Conservation (phyloP, 2,329 filamentous ascomycete species). For the Cladosporium sp. region DNA sequence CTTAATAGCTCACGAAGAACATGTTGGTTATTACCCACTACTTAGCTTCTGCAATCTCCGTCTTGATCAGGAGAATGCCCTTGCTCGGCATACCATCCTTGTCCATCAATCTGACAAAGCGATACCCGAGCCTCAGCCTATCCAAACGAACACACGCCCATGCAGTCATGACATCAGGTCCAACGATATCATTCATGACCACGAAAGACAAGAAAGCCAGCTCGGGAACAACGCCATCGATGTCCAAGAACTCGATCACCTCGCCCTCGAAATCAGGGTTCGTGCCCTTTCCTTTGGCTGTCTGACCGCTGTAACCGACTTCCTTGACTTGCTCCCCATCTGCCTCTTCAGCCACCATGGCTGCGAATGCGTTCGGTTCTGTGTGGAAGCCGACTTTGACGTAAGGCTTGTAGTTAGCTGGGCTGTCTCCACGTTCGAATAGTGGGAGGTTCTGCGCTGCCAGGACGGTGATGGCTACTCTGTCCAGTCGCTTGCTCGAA, state of each 20-base stretch:
- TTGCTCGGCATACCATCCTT: no score
- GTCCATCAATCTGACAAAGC: no score
- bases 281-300: constrained; percentile 38
- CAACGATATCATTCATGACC: not conserved
- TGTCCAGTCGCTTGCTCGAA: constrained; percentile 67
- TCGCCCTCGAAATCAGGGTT: constrained; percentile 44
- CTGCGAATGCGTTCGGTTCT: constrained; percentile 54
- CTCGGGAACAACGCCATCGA: constrained; percentile 42
- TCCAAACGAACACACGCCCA: not conserved
- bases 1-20: no score
- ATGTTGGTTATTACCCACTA: no score
- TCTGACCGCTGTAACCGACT: constrained; percentile 44
- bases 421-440: not conserved
- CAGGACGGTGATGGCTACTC: constrained; percentile 45
- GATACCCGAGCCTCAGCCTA: not conserved
- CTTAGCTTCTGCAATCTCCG: no score
- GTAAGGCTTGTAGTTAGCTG: constrained; percentile 50
- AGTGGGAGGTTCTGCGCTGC: not conserved
- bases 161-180: not conserved
- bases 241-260: constrained; percentile 37
- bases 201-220: constrained; percentile 46
- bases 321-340: constrained; percentile 50
- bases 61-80: no score
- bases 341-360: constrained; percentile 34
- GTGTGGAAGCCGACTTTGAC: constrained; percentile 78